Evolutionary conservation across 371 early-diverging fungal species (phyloP), one percentile per base, ranked within the genome.

Genomic region (Mortierella sp.): DNA sequence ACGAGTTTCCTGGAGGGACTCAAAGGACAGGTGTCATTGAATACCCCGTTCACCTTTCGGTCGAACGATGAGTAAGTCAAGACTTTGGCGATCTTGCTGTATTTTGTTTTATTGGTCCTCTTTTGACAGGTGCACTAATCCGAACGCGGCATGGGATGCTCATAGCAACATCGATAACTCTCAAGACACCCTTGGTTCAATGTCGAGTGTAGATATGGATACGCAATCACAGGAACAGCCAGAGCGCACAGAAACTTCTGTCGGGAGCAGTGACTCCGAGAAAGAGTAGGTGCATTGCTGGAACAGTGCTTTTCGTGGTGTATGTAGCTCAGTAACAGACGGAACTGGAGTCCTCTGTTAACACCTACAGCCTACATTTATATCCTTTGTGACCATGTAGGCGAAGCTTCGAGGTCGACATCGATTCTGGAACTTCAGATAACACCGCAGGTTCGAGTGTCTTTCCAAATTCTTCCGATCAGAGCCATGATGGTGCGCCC

Each of bases 341-440:
- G n/a, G n/a, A n/a, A n/a, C n/a, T n/a, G n/a, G n/a, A n/a, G n/a
- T n/a, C n/a, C n/a, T n/a, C n/a, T n/a, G n/a, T n/a, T n/a, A n/a
- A n/a, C n/a, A n/a, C n/a, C n/a, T n/a, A n/a, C n/a, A n/a, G n/a
- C n/a, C n/a, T n/a, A n/a, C n/a, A n/a, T 27, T 21, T 28, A 28
- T 43, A 26, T 54, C 4, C 11, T 17, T 46, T 47, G 39, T 31
- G n/a, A 17, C 39, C 3, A 21, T 32, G 19, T 32, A 76, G 78
- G 15, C 78, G 66, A 26, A 76, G 78, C 51, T 76, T 76, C 30
- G 78, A 76, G 39, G 62, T 76, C 19, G 62, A 58, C 24, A 30
- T 76, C 12, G 49, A 68, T 26, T 48, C 63, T 15, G 46, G 65
- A 17, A n/a, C 52, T 19, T 54, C 78, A 2, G 75, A 75, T 14